These are phyloP conservation scores for Plasmopara muralis DNA, from an alignment of 352 stramenopile species.

Conservation along the genomic window DNA sequence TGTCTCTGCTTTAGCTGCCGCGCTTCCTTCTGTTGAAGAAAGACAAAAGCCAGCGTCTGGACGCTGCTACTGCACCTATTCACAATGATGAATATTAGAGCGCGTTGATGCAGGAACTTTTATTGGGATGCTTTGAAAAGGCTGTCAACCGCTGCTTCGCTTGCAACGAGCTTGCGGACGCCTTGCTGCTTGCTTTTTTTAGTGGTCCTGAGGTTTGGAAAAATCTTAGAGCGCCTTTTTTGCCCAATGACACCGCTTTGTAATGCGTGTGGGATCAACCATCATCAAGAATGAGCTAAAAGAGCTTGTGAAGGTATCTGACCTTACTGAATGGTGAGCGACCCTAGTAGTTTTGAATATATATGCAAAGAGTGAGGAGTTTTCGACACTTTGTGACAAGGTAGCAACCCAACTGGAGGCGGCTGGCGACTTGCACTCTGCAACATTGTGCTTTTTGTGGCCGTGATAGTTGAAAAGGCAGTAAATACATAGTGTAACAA, in stretches of 20 bases:
- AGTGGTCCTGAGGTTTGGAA: conserved; percentile 92
- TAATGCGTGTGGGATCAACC: conserved; percentile 94
- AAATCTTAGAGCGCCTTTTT: conserved; percentile 96
- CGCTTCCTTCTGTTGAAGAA: conserved; percentile 50
- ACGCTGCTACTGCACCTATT: conserved; percentile 51
- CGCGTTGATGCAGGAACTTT: conserved; percentile 92
- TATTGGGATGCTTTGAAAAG: conserved; percentile 97
- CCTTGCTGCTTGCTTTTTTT: conserved; percentile 89
- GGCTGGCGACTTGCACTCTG: conserved; percentile 85
- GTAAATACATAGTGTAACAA: conserved; percentile 88
- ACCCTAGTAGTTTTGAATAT: conserved; percentile 96
- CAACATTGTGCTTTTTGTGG: conserved; percentile 97
- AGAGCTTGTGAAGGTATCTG: conserved; percentile 77
- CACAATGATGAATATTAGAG: conserved; percentile 88
- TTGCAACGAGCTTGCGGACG: conserved; percentile 94
- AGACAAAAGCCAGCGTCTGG: conserved; percentile 66
- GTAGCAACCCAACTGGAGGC: conserved; percentile 89
- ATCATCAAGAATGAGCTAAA: conserved; percentile 94
- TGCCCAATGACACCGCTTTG: conserved; percentile 83
- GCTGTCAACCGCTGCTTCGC: conserved; percentile 96
- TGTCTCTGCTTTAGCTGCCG: conserved; percentile 40
- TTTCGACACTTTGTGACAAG: conserved; percentile 91
- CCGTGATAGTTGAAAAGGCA: conserved; percentile 85
- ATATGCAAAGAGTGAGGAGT: conserved; percentile 97
- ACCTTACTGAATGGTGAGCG: conserved; percentile 93